Conservation (phyloP, 2,329 filamentous ascomycete genomes). For the Camillea tinctor region DNA sequence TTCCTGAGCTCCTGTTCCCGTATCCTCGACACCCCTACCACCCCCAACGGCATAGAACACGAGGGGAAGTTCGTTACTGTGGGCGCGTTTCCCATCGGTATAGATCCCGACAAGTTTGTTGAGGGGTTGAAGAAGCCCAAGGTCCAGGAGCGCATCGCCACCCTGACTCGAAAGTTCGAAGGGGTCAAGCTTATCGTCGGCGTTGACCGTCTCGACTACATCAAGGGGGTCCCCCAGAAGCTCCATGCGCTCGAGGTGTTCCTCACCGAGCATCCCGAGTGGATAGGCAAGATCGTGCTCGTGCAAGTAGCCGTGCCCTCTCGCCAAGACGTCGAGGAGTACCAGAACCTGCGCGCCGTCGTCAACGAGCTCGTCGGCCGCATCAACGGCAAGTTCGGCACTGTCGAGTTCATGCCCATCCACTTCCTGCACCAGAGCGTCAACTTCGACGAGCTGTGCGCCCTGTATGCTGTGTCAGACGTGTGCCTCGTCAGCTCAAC, state of each 20-base stretch:
- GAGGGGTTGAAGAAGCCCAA: conserved; percentile 82
- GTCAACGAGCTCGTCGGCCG: conserved; percentile 96
- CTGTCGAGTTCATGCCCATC: conserved; percentile 97
- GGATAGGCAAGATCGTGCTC: conserved; percentile 95
- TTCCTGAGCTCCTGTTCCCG: conserved; percentile 96
- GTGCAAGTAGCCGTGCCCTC: conserved; percentile 96
- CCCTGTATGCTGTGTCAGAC: conserved; percentile 88
- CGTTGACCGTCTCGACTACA: conserved; percentile 95
- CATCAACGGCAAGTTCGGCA: conserved; percentile 96
- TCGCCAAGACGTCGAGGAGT: conserved; percentile 94
- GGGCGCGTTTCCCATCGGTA: conserved; percentile 95
- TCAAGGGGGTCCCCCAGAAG: conserved; percentile 98
- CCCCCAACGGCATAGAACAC: conserved; percentile 90
- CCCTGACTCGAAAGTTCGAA: conserved; percentile 85
- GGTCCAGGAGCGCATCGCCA: conserved; percentile 83
- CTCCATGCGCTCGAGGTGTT: conserved; percentile 95
- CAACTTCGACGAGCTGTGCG: conserved; percentile 89
- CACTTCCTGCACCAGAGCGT: conserved; percentile 98
- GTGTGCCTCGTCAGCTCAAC: conserved; percentile 91
- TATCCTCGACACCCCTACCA: conserved; percentile 78
- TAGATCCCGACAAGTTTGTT: conserved; percentile 94
- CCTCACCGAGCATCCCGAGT: conserved; percentile 93
- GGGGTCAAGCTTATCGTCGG: conserved; percentile 96
- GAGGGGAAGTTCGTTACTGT: conserved; percentile 86
- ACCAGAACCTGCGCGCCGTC: conserved; percentile 91